These are phyloP conservation scores for Akanthomyces dipterigenus DNA, from an alignment of 2,329 filamentous ascomycete species.

Conservation along the genomic window DNA sequence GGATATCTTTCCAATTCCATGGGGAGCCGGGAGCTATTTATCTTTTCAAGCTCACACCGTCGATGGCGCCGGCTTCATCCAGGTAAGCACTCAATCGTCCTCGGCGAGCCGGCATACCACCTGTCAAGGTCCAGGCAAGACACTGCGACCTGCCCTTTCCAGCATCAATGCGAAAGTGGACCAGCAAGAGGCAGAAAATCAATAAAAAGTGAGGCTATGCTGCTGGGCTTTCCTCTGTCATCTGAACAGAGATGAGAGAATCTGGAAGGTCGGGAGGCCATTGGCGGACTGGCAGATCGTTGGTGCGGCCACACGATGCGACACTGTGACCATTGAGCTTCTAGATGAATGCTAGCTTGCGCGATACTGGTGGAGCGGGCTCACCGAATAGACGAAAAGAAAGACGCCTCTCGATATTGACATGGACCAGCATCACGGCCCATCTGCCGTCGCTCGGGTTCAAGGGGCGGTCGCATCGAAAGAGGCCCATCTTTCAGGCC, in stretches of 20 bases:
- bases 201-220: neutral
- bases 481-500: neutral
- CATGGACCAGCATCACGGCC: neutral
- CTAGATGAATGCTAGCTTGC: neutral
- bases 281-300: neutral
- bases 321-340: neutral
- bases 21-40: neutral
- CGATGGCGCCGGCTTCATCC: neutral
- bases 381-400: neutral
- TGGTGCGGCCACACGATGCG: neutral
- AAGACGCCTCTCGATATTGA: neutral
- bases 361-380: neutral
- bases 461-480: neutral
- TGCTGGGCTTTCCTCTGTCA: neutral
- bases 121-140: neutral
- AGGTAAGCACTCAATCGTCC: neutral
- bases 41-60: neutral
- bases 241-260: neutral
- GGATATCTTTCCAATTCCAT: neutral
- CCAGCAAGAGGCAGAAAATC: neutral
- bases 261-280: neutral
- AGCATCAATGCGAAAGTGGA: neutral
- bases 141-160: constrained; percentile 3
- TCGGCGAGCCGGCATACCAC: neutral
- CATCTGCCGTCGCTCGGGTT: neutral